Base-by-base conservation (phyloP, 1,284 basidiomycete genomes). In the Cryptococcus sp. region DNA sequence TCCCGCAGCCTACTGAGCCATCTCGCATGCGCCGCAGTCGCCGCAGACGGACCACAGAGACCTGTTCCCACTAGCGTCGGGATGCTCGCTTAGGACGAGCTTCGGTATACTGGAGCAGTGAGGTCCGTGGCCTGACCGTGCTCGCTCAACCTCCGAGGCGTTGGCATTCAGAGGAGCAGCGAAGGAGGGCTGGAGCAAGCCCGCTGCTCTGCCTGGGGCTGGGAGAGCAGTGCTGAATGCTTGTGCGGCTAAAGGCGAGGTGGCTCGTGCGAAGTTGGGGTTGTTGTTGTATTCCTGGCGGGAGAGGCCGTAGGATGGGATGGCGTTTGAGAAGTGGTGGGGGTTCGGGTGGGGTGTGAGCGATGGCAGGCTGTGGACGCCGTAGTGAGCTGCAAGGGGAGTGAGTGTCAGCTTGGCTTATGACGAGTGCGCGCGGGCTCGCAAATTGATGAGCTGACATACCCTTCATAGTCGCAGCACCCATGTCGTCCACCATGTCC, bases 51-150 rank as follows among this genome's bases (percentile, higher is more conserved):
- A 69, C 74, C 75, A 79, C 66, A 79, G 72, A 47, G 68, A 66
- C 45, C 74, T 61, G 48, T 72, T 61, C 6, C 78, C 78, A 5
- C 70, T 72, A 1, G 72, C 65, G 59, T 78, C 76, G 7, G 78
- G 70, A 60, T 78, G 71, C 41, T 75, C 73, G 53, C 67, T 70
- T 57, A 79, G 64, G 10, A 66, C 59, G 22, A 79, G 64, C 59
- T 72, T 73, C 1, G 78, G 78, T 31, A 79, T 79, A 22, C 63
- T 67, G 50, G 66, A 68, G 62, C 78, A 79, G 17, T 75, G 66
- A 0, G 77, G 73, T 1, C 78, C 78, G 58, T 78, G 77, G 19
- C 59, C 50, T n/a, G 69, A 62, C 40, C 75, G 65, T 8, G 72
- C 75, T 31, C 67, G 63, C 50, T 78, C 74, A 20, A 73, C 57